These are phyloP conservation scores for Symmetrospora coprosmae DNA, from an alignment of 768 basidiomycete species.

Conservation along the genomic window DNA sequence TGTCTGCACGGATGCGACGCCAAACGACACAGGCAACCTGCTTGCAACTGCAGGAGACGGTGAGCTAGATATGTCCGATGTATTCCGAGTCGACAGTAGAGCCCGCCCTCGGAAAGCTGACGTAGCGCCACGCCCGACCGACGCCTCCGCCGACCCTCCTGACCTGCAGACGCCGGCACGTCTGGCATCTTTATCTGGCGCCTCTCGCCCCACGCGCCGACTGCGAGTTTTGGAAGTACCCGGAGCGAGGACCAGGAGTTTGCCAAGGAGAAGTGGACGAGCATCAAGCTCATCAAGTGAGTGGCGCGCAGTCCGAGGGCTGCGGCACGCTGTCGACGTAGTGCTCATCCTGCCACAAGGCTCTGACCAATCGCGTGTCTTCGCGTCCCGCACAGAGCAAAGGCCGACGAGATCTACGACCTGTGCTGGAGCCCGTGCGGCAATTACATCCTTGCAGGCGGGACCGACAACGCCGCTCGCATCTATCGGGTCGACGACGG, in stretches of 20 bases:
- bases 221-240: constrained; percentile 54
- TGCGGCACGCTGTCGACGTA: too few relatives aligned
- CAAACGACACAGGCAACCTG: constrained; percentile 50
- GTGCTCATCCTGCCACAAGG: too few relatives aligned
- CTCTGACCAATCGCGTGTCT: too few relatives aligned
- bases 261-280: constrained; percentile 93
- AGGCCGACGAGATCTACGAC: constrained; percentile 98
- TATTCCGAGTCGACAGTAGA: too few relatives aligned
- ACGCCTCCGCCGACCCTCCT: too few relatives aligned
- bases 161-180: background rate
- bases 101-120: too few relatives aligned
- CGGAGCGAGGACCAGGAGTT: constrained; percentile 49
- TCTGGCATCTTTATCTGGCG: constrained; percentile 97
- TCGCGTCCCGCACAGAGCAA: too few relatives aligned
- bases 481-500: constrained; percentile 65
- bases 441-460: constrained; percentile 85
- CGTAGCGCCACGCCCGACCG: too few relatives aligned
- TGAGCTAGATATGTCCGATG: constrained; percentile 39
- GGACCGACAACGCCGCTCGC: constrained; percentile 85
- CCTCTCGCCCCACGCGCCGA: constrained; percentile 56
- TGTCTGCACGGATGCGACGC: constrained; percentile 14
- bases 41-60: constrained; percentile 97
- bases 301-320: too few relatives aligned
- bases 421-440: constrained; percentile 93
- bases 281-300: constrained; percentile 35